Conservation (phyloP, 805 yeast species). For the Metschnikowia kofuensis region DNA sequence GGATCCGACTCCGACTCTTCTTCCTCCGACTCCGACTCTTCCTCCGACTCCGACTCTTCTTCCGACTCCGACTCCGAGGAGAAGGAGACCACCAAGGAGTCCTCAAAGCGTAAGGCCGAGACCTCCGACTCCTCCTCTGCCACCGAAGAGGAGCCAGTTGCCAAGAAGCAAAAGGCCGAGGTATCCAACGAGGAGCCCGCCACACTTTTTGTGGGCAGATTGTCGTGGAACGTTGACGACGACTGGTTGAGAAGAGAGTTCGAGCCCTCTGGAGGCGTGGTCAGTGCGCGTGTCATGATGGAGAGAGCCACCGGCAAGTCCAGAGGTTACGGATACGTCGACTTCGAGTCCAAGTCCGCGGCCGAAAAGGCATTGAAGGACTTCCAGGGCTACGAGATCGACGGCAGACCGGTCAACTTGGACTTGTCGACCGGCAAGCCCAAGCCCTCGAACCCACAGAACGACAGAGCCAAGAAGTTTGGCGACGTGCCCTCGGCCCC, state of each 20-base stretch:
- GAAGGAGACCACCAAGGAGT: slow-evolving; percentile 14
- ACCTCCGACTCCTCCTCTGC: slow-evolving; percentile 20
- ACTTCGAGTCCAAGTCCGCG: slow-evolving; percentile 68
- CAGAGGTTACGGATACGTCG: slow-evolving; percentile 97
- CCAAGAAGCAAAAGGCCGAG: slow-evolving; percentile 53
- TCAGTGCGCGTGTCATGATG: slow-evolving; percentile 86
- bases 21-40: no score
- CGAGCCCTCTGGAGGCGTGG: slow-evolving; percentile 76
- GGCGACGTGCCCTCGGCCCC: slow-evolving; percentile 93
- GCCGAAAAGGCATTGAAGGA: slow-evolving; percentile 86
- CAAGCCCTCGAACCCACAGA: slow-evolving; percentile 48
- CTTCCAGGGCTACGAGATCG: slow-evolving; percentile 91
- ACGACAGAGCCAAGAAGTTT: slow-evolving; percentile 80
- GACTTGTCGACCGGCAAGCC: slow-evolving; percentile 90
- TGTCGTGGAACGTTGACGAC: slow-evolving; percentile 96
- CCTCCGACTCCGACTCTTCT: slow-evolving; percentile 13
- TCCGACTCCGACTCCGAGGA: slow-evolving; percentile 33
- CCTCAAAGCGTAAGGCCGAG: slow-evolving; percentile 28
- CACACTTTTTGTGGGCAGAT: slow-evolving; percentile 93
- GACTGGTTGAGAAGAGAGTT: slow-evolving; percentile 90
- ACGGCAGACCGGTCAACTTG: slow-evolving; percentile 93
- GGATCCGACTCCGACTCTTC: slow-evolving; percentile 11
- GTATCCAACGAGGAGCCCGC: slow-evolving; percentile 57
- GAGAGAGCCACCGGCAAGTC: slow-evolving; percentile 92
- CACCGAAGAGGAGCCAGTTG: slow-evolving; percentile 29